These are phyloP conservation scores for Amanita polypyramis DNA, from an alignment of 768 basidiomycete genomes.

Conservation along the genomic window DNA sequence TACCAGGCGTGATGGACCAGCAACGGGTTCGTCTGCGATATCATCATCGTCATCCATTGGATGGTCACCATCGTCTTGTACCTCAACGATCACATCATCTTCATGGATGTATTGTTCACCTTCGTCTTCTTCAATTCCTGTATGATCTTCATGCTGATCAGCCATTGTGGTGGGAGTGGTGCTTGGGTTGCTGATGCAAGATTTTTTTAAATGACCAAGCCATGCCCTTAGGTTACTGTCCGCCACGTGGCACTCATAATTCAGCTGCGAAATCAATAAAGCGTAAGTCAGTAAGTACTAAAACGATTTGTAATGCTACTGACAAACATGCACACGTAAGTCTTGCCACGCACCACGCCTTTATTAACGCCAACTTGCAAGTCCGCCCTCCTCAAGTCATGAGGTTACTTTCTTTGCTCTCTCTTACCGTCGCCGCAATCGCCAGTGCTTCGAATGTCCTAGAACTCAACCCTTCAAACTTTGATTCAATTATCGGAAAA, in stretches of 20 bases:
- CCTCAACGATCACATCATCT: slow-evolving; percentile 56
- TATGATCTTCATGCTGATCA: slow-evolving; percentile 22
- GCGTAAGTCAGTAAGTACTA: neutral
- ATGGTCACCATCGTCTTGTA: slow-evolving; percentile 53
- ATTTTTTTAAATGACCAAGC: slow-evolving; percentile 2
- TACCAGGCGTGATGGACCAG: slow-evolving; percentile 27
- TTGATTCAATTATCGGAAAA: slow-evolving; percentile 64
- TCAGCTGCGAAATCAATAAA: neutral
- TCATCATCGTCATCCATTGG: slow-evolving; percentile 63
- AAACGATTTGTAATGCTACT: too few relatives aligned
- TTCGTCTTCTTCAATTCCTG: slow-evolving; percentile 36
- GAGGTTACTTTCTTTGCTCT: slow-evolving; percentile 45
- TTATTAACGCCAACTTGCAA: neutral
- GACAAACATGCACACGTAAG: neutral
- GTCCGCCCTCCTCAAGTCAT: slow-evolving; percentile 29
- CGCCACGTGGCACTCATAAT: neutral
- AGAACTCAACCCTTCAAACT: slow-evolving; percentile 67
- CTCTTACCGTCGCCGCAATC: slow-evolving; percentile 42
- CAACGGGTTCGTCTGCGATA: slow-evolving; percentile 29
- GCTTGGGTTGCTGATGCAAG: neutral
- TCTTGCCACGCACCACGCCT: slow-evolving; percentile 4
- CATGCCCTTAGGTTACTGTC: neutral
- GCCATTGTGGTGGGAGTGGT: neutral
- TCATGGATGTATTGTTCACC: slow-evolving; percentile 52
- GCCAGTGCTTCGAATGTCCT: slow-evolving; percentile 74